Conservation (phyloP, 257 asterid species). For the Osmanthus fragrans region DNA sequence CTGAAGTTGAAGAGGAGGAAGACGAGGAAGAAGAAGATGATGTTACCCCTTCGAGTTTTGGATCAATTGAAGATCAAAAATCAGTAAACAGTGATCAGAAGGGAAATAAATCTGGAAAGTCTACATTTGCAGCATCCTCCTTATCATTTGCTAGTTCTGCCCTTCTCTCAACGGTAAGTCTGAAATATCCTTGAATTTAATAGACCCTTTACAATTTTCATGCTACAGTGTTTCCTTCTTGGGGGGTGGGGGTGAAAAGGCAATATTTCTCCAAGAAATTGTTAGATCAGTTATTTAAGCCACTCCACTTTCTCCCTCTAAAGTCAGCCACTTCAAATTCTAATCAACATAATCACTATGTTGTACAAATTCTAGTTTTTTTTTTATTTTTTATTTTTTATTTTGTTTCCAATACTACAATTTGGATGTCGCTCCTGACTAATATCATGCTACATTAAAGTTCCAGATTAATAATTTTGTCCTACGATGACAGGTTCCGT, state of each 20-base stretch:
- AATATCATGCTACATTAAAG: neutral
- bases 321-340: neutral
- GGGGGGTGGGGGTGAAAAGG: neutral
- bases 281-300: neutral
- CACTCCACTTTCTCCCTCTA: neutral
- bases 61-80: conserved; percentile 53
- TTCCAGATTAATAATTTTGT: neutral
- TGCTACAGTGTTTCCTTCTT: neutral
- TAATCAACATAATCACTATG: neutral
- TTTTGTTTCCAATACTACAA: neutral
- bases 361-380: neutral
- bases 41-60: conserved; percentile 71
- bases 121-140: conserved; percentile 86
- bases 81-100: conserved; percentile 38
- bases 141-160: conserved; percentile 53
- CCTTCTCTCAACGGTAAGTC: conserved; percentile 59
- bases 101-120: conserved; percentile 52
- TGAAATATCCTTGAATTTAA: neutral
- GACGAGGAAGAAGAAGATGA: conserved; percentile 60
- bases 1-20: conserved; percentile 51
- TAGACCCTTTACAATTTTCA: neutral
- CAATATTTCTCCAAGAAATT: neutral
- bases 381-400: no score
- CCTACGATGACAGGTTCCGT: conserved; percentile 55
- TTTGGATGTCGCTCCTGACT: neutral